A percentile compares a stretch with the other conserved stretches of the same genome.
Conservation (phyloP, 148 eudicot genomes). For the Silene latifolia region DNA sequence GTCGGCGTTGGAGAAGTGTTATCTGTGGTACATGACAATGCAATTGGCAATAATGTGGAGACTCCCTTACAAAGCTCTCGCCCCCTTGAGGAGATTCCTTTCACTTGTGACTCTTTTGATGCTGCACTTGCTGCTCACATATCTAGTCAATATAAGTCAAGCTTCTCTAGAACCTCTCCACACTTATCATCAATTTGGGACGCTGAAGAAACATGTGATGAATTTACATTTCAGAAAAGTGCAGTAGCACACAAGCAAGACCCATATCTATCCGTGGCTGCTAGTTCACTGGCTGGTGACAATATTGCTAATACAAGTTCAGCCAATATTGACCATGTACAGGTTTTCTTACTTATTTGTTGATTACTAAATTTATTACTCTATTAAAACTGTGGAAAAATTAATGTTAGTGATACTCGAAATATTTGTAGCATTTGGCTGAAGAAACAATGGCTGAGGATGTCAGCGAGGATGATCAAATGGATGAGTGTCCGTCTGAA, state of each 20-base stretch:
- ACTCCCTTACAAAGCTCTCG: conserved; percentile 37
- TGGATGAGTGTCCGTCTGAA: conserved; percentile 52
- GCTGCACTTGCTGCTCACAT: conserved; percentile 98
- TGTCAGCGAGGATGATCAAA: conserved; percentile 32
- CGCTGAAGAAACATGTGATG: conserved; percentile 97
- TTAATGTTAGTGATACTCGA: background rate
- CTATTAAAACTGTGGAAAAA: background rate
- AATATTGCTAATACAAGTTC: conserved; percentile 25
- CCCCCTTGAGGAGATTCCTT: conserved; percentile 47
- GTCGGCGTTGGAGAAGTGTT: conserved; percentile 66
- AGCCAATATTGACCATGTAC: conserved; percentile 25
- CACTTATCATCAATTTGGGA: conserved; percentile 69
- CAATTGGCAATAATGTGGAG: conserved; percentile 34
- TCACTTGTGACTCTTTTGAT: conserved; percentile 88
- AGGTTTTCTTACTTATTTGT: conserved; percentile 40
- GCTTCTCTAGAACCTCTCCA: conserved; percentile 24
- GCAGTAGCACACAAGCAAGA: conserved; percentile 25
- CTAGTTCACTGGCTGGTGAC: conserved; percentile 26
- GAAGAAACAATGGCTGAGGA: conserved; percentile 38
- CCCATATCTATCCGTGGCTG: conserved; percentile 20
- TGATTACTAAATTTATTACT: background rate
- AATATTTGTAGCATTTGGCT: conserved; percentile 40
- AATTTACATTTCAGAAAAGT: conserved; percentile 69
- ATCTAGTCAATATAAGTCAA: conserved; percentile 44
- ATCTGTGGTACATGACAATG: conserved; percentile 41